These are phyloP conservation scores for Crithidia mellificae DNA, from an alignment of 208 protist species.

Conservation along the genomic window DNA sequence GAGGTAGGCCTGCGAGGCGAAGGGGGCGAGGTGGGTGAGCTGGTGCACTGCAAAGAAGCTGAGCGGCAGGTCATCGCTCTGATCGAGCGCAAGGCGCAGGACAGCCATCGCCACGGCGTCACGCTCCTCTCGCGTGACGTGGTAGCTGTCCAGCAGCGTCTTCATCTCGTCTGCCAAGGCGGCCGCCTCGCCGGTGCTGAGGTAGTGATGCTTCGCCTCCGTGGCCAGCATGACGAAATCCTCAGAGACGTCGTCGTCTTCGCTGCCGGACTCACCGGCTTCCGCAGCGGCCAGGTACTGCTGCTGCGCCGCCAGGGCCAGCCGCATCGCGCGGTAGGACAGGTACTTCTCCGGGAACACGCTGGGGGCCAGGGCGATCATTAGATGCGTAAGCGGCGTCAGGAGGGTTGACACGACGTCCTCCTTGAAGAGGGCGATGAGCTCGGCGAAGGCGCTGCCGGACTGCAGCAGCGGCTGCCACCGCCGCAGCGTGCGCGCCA, in stretches of 20 bases:
- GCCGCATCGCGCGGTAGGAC: slow-evolving; percentile 75
- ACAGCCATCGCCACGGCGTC: slow-evolving; percentile 45
- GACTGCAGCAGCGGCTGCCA: slow-evolving; percentile 49
- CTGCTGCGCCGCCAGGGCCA: slow-evolving; percentile 35
- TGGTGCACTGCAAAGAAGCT: slow-evolving; percentile 53
- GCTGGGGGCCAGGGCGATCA: slow-evolving; percentile 56
- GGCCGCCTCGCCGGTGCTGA: slow-evolving; percentile 42
- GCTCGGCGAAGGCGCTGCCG: slow-evolving; percentile 28
- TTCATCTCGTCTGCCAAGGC: slow-evolving; percentile 40
- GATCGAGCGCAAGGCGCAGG: slow-evolving; percentile 36
- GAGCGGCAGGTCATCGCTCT: slow-evolving; percentile 25
- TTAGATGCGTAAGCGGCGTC: slow-evolving; percentile 36
- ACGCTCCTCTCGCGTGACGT: slow-evolving; percentile 35
- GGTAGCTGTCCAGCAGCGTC: slow-evolving; percentile 49
- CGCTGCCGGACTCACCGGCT: neutral
- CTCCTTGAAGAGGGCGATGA: slow-evolving; percentile 38
- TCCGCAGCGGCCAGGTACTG: neutral
- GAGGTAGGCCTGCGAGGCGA: slow-evolving; percentile 51
- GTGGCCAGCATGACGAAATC: slow-evolving; percentile 48
- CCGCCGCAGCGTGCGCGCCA: slow-evolving; percentile 30
- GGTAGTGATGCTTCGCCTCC: slow-evolving; percentile 57
- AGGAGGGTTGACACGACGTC: slow-evolving; percentile 31
- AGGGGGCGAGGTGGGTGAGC: slow-evolving; percentile 65
- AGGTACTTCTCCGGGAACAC: slow-evolving; percentile 79
- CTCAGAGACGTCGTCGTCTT: slow-evolving; percentile 2